Conservation (phyloP, 306 rosid species). For the Castanopsis chinensis region DNA sequence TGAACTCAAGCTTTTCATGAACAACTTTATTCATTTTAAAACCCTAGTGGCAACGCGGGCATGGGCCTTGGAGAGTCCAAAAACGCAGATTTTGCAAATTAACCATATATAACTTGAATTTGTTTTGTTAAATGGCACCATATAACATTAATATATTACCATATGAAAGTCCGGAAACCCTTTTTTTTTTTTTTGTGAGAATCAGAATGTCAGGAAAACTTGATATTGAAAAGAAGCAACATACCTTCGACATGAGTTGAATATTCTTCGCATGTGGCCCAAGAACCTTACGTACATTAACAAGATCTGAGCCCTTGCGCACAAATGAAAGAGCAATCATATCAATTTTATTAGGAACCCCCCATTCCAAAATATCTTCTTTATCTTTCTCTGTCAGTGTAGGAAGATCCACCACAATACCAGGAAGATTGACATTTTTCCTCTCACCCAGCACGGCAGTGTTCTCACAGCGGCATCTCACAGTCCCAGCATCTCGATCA, state of each 20-base stretch:
- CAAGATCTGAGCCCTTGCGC: conserved; percentile 94
- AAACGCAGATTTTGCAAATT: neutral
- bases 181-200: neutral
- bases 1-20: neutral
- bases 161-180: neutral
- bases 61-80: neutral
- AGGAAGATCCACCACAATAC: conserved; percentile 95
- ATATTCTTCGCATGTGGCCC: conserved; percentile 81
- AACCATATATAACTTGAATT: neutral
- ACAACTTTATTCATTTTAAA: neutral
- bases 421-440: conserved; percentile 96
- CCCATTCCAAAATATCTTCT: conserved; percentile 92
- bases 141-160: too few relatives aligned
- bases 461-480: conserved; percentile 85
- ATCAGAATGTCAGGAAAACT: neutral
- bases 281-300: conserved; percentile 81
- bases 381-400: conserved; percentile 89
- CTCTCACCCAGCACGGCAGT: conserved; percentile 86
- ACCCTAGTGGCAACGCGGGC: neutral
- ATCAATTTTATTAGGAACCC: conserved; percentile 91
- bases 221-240: conserved; percentile 16
- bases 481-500: conserved; percentile 59
- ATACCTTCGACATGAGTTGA: conserved; percentile 88
- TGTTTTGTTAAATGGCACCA: too few relatives aligned
- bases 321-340: conserved; percentile 99